Conservation (phyloP, 345 rosid genomes). For the Kandelia obovata region DNA sequence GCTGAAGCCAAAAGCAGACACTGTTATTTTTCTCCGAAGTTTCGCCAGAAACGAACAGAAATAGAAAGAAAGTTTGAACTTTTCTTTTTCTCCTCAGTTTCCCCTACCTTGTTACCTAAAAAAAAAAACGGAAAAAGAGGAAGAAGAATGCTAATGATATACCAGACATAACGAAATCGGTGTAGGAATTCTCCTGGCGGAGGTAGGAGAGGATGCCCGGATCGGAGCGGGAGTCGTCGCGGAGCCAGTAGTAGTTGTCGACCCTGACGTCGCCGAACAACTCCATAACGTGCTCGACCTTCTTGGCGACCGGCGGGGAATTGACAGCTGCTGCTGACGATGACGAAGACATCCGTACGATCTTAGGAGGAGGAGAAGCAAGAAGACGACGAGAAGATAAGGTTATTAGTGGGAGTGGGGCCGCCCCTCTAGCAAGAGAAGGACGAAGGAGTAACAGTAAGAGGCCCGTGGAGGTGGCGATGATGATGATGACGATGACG, state of each 20-base stretch:
- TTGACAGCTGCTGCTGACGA: background rate
- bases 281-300: conserved; percentile 72
- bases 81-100: too few species aligned
- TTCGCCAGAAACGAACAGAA: too few species aligned
- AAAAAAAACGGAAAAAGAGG: background rate
- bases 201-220: conserved; percentile 62
- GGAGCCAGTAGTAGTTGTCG: conserved; percentile 92
- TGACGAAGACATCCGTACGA: background rate
- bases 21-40: too few species aligned
- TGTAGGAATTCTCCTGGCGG: conserved; percentile 62
- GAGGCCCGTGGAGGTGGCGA: too few species aligned
- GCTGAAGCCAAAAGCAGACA: too few species aligned
- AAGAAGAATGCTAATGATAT: background rate
- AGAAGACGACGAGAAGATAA: background rate
- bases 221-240: conserved; percentile 79
- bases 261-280: conserved; percentile 73
- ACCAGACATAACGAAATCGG: conserved; percentile 62
- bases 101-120: too few species aligned
- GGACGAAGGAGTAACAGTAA: too few species aligned
- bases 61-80: too few species aligned
- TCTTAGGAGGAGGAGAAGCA: background rate
- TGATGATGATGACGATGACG: too few species aligned
- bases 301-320: conserved; percentile 68
- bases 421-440: too few species aligned
- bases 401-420: too few species aligned